These are phyloP conservation scores for Phytophthora syringae DNA, from an alignment of 352 stramenopile species.

Conservation along the genomic window DNA sequence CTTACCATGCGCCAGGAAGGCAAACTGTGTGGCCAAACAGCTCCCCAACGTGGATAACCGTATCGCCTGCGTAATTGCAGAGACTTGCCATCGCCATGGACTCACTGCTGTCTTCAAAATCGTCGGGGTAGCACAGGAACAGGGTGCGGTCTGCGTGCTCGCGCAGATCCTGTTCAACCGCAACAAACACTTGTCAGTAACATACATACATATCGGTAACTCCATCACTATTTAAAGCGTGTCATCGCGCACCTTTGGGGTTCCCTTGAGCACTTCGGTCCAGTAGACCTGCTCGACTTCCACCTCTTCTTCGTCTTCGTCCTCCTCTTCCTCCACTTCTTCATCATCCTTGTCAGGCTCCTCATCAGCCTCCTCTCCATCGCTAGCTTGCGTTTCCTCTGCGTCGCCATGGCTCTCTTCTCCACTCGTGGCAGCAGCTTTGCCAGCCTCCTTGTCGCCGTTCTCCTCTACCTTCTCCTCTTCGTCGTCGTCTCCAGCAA, in stretches of 20 bases:
- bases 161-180: slow-evolving; percentile 52
- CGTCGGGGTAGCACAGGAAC: slow-evolving; percentile 95
- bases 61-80: slow-evolving; percentile 90
- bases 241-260: slow-evolving; percentile 54
- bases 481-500: slow-evolving; percentile 59
- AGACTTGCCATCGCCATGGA: slow-evolving; percentile 92
- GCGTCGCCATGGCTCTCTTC: slow-evolving; percentile 39
- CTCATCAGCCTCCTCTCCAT: slow-evolving; percentile 38
- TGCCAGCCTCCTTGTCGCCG: slow-evolving; percentile 22
- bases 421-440: slow-evolving; percentile 39
- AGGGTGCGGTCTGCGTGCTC: slow-evolving; percentile 85
- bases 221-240: not conserved
- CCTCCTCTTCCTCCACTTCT: slow-evolving; percentile 27
- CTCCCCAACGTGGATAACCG: slow-evolving; percentile 95
- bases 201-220: no score
- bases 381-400: slow-evolving; percentile 32
- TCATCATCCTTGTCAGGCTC: slow-evolving; percentile 31
- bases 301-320: slow-evolving; percentile 68
- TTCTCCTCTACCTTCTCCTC: slow-evolving; percentile 22
- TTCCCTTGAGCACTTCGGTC: slow-evolving; percentile 81
- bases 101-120: slow-evolving; percentile 87
- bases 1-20: slow-evolving; percentile 87
- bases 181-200: slow-evolving; percentile 5
- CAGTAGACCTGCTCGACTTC: slow-evolving; percentile 88
- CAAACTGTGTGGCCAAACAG: slow-evolving; percentile 91